phyloP scores from a whole-genome alignment of 2,329 filamentous ascomycete genomes.

The Trichoderma citrinoviride region DNA sequence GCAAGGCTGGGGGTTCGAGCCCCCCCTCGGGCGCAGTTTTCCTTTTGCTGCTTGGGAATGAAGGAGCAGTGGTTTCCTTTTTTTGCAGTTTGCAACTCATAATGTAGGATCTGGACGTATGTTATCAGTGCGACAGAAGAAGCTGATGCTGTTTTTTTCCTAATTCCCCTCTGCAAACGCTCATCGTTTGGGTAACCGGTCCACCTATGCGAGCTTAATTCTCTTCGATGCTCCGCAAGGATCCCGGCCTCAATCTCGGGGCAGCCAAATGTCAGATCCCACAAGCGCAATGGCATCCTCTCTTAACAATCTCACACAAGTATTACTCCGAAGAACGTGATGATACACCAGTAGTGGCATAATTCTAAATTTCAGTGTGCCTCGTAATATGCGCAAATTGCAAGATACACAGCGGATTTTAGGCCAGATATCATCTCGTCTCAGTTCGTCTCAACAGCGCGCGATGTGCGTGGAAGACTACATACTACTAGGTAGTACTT shows the following conservation, averaged over 20 bases:
- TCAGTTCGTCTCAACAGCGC: background rate
- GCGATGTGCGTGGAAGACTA: background rate
- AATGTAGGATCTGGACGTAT: background rate
- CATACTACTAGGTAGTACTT: too few species aligned
- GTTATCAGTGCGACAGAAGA: background rate
- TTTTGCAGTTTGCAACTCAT: background rate
- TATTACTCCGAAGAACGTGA: too few species aligned
- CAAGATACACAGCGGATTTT: background rate
- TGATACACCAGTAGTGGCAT: too few species aligned
- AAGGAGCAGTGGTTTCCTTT: background rate
- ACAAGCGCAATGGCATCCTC: background rate
- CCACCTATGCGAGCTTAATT: background rate
- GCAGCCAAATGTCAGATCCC: background rate
- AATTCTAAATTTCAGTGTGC: background rate
- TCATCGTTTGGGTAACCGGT: background rate
- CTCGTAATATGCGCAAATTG: background rate
- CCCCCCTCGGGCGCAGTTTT: constrained; percentile 33
- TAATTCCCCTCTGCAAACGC: background rate
- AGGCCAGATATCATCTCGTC: background rate
- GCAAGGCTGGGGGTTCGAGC: constrained; percentile 36
- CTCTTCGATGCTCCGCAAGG: background rate
- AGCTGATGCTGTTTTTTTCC: background rate
- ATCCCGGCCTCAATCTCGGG: background rate
- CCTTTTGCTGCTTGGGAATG: background rate
- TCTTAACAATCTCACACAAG: background rate